Percentiles rank a stretch among this genome's conserved stretches.
These are phyloP conservation scores for Raphanus sativus DNA, from an alignment of 345 rosid species.

Conservation along the genomic window DNA sequence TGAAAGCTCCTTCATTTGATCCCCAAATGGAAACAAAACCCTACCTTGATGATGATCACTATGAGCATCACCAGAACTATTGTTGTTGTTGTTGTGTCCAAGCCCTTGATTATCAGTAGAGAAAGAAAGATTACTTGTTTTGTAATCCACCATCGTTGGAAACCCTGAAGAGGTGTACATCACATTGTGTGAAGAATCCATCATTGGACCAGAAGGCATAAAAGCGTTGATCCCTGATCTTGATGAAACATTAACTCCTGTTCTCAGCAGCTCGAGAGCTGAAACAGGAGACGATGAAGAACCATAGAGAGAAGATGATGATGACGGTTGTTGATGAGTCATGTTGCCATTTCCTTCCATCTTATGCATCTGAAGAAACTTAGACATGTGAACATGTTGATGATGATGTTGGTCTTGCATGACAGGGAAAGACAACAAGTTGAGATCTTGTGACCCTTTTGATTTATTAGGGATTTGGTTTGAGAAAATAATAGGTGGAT, in stretches of 20 bases:
- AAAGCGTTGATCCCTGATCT: conserved; percentile 39
- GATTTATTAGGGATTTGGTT: neutral
- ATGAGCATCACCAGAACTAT: conserved; percentile 22
- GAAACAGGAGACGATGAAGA: conserved; percentile 38
- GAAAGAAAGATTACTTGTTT: conserved; percentile 33
- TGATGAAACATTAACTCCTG: conserved; percentile 35
- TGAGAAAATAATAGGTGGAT: neutral
- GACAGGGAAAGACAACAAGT: neutral
- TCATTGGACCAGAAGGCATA: conserved; percentile 37
- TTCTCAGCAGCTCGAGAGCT: conserved; percentile 37
- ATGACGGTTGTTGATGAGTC: conserved; percentile 27
- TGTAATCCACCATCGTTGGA: conserved; percentile 41
- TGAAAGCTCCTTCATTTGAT: conserved; percentile 42
- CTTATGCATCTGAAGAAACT: neutral
- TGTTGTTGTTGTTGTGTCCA: conserved; percentile 28
- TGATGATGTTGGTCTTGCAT: neutral
- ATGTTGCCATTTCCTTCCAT: conserved; percentile 27
- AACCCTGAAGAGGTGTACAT: conserved; percentile 41
- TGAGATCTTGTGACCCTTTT: neutral
- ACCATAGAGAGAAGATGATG: conserved; percentile 30
- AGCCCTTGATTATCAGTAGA: conserved; percentile 27
- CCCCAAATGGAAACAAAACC: conserved; percentile 38
- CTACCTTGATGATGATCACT: conserved; percentile 34
- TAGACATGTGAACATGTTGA: neutral
- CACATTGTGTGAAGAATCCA: conserved; percentile 34